phyloP scores from a whole-genome alignment of 129 eudicot species.

The Escallonia herrerae region DNA sequence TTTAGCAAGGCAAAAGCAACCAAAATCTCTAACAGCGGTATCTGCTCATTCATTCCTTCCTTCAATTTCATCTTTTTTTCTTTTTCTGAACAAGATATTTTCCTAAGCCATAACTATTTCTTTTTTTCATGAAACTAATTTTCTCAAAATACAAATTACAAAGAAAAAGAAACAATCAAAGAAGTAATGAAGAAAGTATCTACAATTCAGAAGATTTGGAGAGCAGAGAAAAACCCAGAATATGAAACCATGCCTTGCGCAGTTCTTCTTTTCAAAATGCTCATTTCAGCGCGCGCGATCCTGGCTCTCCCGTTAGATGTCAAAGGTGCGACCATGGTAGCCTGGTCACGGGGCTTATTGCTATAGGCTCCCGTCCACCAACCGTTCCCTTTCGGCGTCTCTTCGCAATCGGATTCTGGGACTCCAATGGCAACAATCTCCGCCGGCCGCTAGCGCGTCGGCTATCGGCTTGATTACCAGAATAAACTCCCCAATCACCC shows the following conservation, averaged over 20 bases:
- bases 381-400: background rate
- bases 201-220: too few species aligned
- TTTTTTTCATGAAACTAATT: too few species aligned
- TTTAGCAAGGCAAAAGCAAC: too few species aligned
- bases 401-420: background rate
- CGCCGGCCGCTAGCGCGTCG: slow-evolving; percentile 44
- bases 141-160: too few species aligned
- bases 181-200: too few species aligned
- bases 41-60: too few species aligned
- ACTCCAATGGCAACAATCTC: slow-evolving; percentile 16
- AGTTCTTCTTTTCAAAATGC: background rate
- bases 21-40: too few species aligned
- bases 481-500: slow-evolving; percentile 36
- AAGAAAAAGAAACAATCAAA: too few species aligned
- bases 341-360: slow-evolving; percentile 7
- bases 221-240: background rate
- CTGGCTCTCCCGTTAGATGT: background rate
- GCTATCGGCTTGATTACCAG: slow-evolving; percentile 52
- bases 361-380: background rate
- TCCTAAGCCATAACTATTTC: too few species aligned
- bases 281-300: slow-evolving; percentile 3
- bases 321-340: background rate
- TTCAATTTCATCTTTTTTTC: too few species aligned
- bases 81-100: too few species aligned
- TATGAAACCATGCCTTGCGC: background rate